Percentiles rank a stretch among this genome's conserved stretches.
Evolutionary conservation across 306 rosid species (phyloP).

Genomic region (Rosa multiflora): DNA sequence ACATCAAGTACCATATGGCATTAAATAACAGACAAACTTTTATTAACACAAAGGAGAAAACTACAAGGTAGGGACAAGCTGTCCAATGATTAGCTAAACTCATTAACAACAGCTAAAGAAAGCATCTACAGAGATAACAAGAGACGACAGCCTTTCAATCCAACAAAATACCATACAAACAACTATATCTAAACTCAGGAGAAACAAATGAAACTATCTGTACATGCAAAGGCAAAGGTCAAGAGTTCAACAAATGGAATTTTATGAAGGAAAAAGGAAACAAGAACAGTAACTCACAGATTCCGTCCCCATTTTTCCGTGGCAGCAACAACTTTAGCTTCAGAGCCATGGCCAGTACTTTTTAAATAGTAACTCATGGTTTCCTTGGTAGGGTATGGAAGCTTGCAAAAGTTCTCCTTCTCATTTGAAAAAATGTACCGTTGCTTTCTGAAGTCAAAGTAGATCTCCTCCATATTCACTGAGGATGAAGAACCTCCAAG

Average conservation of each 20-base stretch:
- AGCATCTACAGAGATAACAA: background rate
- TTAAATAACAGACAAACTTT: background rate
- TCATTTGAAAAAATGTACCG: constrained; percentile 75
- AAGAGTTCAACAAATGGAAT: constrained; percentile 18
- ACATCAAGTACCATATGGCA: background rate
- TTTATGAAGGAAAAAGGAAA: constrained; percentile 1
- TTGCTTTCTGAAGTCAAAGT: constrained; percentile 95
- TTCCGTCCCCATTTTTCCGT: constrained; percentile 95
- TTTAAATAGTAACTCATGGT: constrained; percentile 73
- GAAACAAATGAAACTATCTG: background rate
- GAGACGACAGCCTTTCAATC: background rate
- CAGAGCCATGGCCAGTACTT: constrained; percentile 86
- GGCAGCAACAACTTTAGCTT: constrained; percentile 77
- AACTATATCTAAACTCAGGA: background rate
- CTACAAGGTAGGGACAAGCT: background rate
- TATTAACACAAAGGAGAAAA: background rate
- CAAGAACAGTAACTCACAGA: constrained; percentile 59
- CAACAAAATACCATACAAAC: background rate
- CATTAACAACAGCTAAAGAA: background rate
- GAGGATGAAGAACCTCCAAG: constrained; percentile 59
- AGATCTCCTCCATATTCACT: constrained; percentile 68
- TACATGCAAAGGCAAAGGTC: constrained; percentile 5
- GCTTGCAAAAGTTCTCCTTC: constrained; percentile 74
- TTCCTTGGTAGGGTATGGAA: constrained; percentile 93
- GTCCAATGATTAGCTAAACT: background rate